Evolutionary conservation across 2,329 filamentous ascomycete species (phyloP), one percentile per base, ranked within the genome.

Genomic region (Xylaria sp.): DNA sequence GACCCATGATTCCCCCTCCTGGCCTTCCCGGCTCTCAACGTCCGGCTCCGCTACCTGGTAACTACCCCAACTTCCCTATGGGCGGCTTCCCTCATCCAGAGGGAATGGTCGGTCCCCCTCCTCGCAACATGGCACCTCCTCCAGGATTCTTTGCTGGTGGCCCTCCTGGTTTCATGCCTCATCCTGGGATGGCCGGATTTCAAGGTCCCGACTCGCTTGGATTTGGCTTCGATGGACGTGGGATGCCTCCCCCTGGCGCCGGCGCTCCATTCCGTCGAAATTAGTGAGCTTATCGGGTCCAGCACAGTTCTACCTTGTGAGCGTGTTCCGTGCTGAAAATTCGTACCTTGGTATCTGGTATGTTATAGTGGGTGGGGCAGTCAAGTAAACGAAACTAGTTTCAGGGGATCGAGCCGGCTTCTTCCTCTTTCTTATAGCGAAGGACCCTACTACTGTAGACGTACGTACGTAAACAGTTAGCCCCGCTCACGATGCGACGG

Each of bases 1-100:
- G 85, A 18, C 86, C 85, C 37, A 89, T 90, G 82, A 87, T 88
- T 41, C 87, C 88, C 28, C 89, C 88, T n/a, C 89, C 88, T 3
- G 88, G 89, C 18, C 82, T 90, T 10, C 78, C 82, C 25, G 82
- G 80, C 44, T 82, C 81, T 70, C 68, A 78, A 69, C 82, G 83
- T 41, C 82, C 80, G 72, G 82, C 85, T 70, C 86, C 86, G 18
- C 84, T 88, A 78, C 86, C 85, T 62, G 86, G 84, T 70, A 89
- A 87, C 74, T 87, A 87, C 23, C 87, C 87, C n/a, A 89, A 86
- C 76, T 90, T 90, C 71, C 85, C 87, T 15, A 82, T 89, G 79
- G 81, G 79, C 41, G 85, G 81, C 15, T 80, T 79, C 18, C 84
- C 84, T 69, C 85, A 84, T 18, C 85, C 84, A 10, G 84, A 87